Evolutionary conservation across 2,329 filamentous ascomycete species (phyloP), one percentile per base, ranked within the genome.

Genomic region (Rutstroemia sp.): DNA sequence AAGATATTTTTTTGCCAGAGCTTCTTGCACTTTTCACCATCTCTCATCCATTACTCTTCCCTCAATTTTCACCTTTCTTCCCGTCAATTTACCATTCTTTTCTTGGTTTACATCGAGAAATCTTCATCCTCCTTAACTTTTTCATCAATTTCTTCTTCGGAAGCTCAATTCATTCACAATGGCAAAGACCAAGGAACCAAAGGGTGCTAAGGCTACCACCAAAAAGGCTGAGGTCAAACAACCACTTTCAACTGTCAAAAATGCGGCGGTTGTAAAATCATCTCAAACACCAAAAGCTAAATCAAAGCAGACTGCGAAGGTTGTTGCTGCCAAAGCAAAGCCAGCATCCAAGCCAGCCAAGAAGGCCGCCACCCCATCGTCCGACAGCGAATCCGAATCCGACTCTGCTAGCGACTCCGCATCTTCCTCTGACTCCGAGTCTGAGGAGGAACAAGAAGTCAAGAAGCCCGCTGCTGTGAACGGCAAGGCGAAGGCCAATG

Each of bases 291-390:
- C 83, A 69, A 86, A 83, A 74, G 73, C 78, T 59, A 87, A 87
- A 76, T 79, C 82, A 66, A 87, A 87, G 78, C 77, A 83, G 62
- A 69, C 81, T 57, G 83, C 83, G 65, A 87, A 88, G 78, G 73
- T 70, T 49, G 70, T 69, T 39, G 71, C 70, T 42, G 68, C 67
- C 64, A 74, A 68, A 56, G 58, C 65, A 6, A 54, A 54, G 51
- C 38, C 53, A 44, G 39, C 53, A 12, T 16, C 53, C 39, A 55
- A 80, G 75, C 55, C 59, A 42, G 61, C 58, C 52, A 58, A 62
- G 48, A 79, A 78, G 73, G 68, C 70, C 17, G 66, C 73, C 48
- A 71, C 73, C 44, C 74, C 62, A 68, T 70, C 69, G 23, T 69
- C 69, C 52, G 73, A 75, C 54, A 69, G 65, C 50, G 70, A 71